These are phyloP conservation scores for Malbranchea cinnamomea DNA, from an alignment of 2,329 filamentous ascomycete genomes.

Conservation along the genomic window DNA sequence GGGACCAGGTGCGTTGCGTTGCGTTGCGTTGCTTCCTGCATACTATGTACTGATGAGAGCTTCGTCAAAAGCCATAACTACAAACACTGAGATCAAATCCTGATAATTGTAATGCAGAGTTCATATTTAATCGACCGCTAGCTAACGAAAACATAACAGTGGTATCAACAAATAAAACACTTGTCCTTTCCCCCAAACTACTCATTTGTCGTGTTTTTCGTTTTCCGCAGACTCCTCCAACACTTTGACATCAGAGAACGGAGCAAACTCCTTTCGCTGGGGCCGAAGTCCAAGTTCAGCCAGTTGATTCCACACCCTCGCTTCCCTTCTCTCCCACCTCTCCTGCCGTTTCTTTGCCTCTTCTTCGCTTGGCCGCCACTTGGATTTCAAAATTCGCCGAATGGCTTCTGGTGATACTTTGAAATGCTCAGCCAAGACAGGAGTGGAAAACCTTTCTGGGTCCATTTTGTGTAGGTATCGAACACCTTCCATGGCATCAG, in stretches of 20 bases:
- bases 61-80: no score
- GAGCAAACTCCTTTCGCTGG: conserved; percentile 29
- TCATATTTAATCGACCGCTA: no score
- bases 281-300: conserved; percentile 39
- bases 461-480: conserved; percentile 65
- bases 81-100: no score
- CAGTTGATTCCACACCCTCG: conserved; percentile 32
- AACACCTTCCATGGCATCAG: conserved; percentile 83
- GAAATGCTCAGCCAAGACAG: conserved; percentile 61
- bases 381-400: conserved; percentile 60
- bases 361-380: conserved; percentile 28
- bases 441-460: conserved; percentile 61
- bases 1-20: no score
- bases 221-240: conserved; percentile 12
- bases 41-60: no score
- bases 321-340: conserved; percentile 31
- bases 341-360: conserved; percentile 25
- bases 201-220: no score
- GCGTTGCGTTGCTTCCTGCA: no score
- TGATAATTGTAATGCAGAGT: no score
- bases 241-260: conserved; percentile 14
- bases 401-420: conserved; percentile 77
- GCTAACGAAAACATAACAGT: no score
- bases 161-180: no score
- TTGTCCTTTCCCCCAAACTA: no score